These are phyloP conservation scores for Plectosphaerella plurivora DNA, from an alignment of 2,329 filamentous ascomycete genomes.

Conservation along the genomic window DNA sequence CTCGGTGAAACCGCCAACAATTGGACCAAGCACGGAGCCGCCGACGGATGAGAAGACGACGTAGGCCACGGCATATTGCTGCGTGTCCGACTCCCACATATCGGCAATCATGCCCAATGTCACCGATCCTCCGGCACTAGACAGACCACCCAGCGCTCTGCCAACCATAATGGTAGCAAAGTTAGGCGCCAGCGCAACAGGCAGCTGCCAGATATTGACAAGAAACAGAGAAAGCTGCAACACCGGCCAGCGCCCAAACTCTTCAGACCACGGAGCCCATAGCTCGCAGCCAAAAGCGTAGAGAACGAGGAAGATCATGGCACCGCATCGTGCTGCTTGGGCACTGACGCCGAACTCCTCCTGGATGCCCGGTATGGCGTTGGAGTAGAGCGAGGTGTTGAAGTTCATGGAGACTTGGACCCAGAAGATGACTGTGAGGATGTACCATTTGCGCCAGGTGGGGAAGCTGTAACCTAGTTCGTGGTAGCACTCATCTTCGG, in stretches of 20 bases:
- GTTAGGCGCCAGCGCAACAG: conserved; percentile 68
- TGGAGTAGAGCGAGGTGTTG: conserved; percentile 71
- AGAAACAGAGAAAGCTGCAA: conserved; percentile 69
- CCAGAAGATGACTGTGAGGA: conserved; percentile 67
- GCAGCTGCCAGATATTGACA: conserved; percentile 74
- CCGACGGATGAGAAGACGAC: conserved; percentile 77
- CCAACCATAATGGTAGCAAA: conserved; percentile 67
- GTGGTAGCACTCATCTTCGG: conserved; percentile 58
- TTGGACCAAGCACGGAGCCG: conserved; percentile 71
- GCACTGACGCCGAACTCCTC: conserved; percentile 63
- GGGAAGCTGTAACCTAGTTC: conserved; percentile 62
- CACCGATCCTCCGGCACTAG: conserved; percentile 68
- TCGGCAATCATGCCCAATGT: conserved; percentile 73
- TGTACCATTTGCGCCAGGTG: conserved; percentile 64
- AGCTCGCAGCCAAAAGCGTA: conserved; percentile 86
- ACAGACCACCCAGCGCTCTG: conserved; percentile 65
- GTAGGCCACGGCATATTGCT: conserved; percentile 72
- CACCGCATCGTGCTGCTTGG: conserved; percentile 67
- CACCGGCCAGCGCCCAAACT: conserved; percentile 72
- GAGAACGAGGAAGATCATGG: conserved; percentile 71
- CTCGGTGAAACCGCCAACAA: conserved; percentile 74
- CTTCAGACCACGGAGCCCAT: conserved; percentile 85
- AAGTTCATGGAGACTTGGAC: conserved; percentile 77
- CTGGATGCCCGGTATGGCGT: conserved; percentile 60
- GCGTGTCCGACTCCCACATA: conserved; percentile 64